Conservation (phyloP, 179 eudicot species). For the Amaranthus tricolor region DNA sequence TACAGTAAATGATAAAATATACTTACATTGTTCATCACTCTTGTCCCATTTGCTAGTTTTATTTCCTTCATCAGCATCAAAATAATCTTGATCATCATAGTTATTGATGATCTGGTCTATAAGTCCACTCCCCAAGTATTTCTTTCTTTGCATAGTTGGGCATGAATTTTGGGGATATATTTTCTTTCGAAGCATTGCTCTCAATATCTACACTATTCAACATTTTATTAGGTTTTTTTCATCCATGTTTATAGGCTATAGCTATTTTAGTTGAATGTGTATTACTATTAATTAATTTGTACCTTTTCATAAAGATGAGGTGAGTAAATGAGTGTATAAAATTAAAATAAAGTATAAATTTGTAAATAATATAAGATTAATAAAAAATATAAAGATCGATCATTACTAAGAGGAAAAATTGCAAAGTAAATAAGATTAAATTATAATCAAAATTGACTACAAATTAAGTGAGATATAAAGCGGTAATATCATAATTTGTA, state of each 20-base stretch:
- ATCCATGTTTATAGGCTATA: too few species aligned
- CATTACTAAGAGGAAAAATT: too few species aligned
- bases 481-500: too few species aligned
- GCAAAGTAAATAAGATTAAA: too few species aligned
- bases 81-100: not conserved
- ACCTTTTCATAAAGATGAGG: not conserved
- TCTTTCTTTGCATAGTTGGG: conserved; percentile 37
- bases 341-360: too few species aligned
- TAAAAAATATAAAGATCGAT: not conserved
- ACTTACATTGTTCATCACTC: conserved; percentile 80
- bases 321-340: not conserved
- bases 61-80: not conserved
- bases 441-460: too few species aligned
- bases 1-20: not conserved
- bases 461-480: too few species aligned
- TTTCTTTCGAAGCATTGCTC: conserved; percentile 68
- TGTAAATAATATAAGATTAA: not conserved
- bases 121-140: conserved; percentile 36
- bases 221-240: too few species aligned
- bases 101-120: conserved; percentile 15
- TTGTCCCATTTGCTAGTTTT: conserved; percentile 75
- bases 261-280: not conserved
- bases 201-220: conserved; percentile 44
- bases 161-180: conserved; percentile 60
- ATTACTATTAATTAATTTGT: not conserved